Conservation (phyloP, 2,329 filamentous ascomycete species). For the Fulvia fulva region DNA sequence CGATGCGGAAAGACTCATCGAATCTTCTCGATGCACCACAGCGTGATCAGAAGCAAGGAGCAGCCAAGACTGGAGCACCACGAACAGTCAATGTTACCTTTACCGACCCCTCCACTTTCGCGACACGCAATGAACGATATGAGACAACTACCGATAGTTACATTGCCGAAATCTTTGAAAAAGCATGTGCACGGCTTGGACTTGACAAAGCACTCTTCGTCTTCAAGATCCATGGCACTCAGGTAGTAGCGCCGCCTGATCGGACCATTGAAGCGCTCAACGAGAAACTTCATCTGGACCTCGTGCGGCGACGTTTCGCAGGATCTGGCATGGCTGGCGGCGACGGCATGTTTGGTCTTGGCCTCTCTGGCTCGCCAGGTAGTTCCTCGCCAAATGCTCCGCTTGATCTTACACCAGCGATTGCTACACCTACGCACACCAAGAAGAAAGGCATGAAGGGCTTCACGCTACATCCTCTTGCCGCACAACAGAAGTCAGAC, state of each 20-base stretch:
- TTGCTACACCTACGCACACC: conserved; percentile 33
- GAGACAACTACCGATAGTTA: conserved; percentile 75
- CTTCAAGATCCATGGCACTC: conserved; percentile 70
- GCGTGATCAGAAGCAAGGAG: conserved; percentile 45
- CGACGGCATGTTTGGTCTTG: conserved; percentile 60
- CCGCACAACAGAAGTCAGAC: conserved; percentile 44
- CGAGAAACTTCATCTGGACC: conserved; percentile 68
- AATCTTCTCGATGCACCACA: conserved; percentile 40
- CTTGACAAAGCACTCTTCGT: conserved; percentile 77
- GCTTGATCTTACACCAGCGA: conserved; percentile 49
- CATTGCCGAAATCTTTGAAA: conserved; percentile 74
- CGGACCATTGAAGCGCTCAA: conserved; percentile 76
- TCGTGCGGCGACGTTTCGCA: conserved; percentile 66
- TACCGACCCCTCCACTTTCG: conserved; percentile 61
- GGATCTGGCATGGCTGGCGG: conserved; percentile 45
- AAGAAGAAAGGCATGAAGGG: conserved; percentile 29
- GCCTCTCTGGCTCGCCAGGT: conserved; percentile 65
- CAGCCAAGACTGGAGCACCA: conserved; percentile 56
- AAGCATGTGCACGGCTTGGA: conserved; percentile 71
- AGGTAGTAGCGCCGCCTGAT: conserved; percentile 71
- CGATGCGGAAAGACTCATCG: conserved; percentile 42
- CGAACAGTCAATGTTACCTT: conserved; percentile 71
- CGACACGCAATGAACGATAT: conserved; percentile 68
- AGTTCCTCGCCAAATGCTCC: conserved; percentile 66
- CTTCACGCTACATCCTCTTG: conserved; percentile 56